These are phyloP conservation scores for Yamadazyma kitorensis DNA, from an alignment of 805 yeast species.

Conservation along the genomic window DNA sequence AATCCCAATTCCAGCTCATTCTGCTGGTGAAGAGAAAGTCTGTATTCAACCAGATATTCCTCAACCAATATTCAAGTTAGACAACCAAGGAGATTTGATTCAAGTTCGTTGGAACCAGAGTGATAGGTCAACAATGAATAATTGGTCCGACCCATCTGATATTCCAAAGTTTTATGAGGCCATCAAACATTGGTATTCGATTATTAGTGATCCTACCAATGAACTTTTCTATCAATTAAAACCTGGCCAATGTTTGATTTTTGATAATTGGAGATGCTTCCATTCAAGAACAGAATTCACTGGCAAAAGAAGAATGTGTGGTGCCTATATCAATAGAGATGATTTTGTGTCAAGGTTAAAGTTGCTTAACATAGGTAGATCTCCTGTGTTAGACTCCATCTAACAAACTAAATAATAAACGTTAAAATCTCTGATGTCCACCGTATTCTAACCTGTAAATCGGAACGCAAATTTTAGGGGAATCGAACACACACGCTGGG, in stretches of 20 bases:
- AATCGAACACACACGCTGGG: too few species aligned
- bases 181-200: constrained; percentile 51
- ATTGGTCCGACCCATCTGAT: constrained; percentile 46
- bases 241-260: constrained; percentile 66
- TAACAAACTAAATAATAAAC: constrained; percentile 4
- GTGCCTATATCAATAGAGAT: constrained; percentile 67
- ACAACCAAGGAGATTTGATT: constrained; percentile 47
- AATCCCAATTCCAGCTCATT: constrained; percentile 62
- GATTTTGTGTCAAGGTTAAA: constrained; percentile 51
- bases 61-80: constrained; percentile 58
- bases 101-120: constrained; percentile 73
- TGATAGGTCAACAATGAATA: constrained; percentile 61
- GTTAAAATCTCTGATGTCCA: too few species aligned
- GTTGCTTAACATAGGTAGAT: constrained; percentile 47
- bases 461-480: too few species aligned
- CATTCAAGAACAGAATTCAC: constrained; percentile 67
- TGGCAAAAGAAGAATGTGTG: constrained; percentile 69
- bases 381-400: constrained; percentile 38
- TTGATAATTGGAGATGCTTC: constrained; percentile 72
- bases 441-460: too few species aligned
- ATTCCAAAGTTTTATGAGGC: constrained; percentile 56
- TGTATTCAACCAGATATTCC: constrained; percentile 57
- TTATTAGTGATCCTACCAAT: constrained; percentile 48
- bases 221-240: constrained; percentile 52
- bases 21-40: constrained; percentile 67